Base-by-base conservation (phyloP, 2,329 filamentous ascomycete species). In the Neofusicoccum sp. region DNA sequence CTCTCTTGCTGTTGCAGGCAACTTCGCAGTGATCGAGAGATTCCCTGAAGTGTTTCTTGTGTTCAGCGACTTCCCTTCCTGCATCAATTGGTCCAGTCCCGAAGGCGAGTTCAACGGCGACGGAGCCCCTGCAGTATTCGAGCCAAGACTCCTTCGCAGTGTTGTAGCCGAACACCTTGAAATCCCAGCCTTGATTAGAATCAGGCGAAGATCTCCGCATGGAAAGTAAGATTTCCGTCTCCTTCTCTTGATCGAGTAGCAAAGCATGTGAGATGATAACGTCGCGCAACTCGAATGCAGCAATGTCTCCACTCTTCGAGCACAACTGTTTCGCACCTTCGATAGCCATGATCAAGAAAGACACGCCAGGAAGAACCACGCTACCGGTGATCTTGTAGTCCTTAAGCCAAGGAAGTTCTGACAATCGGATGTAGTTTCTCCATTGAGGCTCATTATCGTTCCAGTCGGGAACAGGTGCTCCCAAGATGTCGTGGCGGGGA, bases 401-500 rank as follows among this genome's bases (percentile, higher is more conserved):
- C 0, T 64, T 63, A 1, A 82, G 58, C 82, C 82, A 84, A 0
- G 78, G 74, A 0, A 75, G 63, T 28, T 81, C 72, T 0, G 70
- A 68, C 1, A 76, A 58, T 1, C 70, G 67, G 0, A 82, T 63
- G 3, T 78, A 45, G 40, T 79, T 79, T 0, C 77, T 67, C 78
- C 78, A 84, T 0, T 63, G 57, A 0, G 78, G 78, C 8, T 75
- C 67, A 0, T 71, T 38, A 4, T 65, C 61, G 8, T 67, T 61
- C 41, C 68, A 68, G 60, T 77, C 76, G 26, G 66, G 58, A 26
- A 69, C 58, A 1, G 70, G 69, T 1, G 49, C 33, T 3, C 67
- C 69, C 1, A 71, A 12, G 44, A 72, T 51, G 58, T 69, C 66
- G 59, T 73, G 69, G 41, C 62, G 60, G 2, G 62, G 54, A 43